Conservation (phyloP, 2,329 filamentous ascomycete genomes). For the Chaetothyriales sp. region DNA sequence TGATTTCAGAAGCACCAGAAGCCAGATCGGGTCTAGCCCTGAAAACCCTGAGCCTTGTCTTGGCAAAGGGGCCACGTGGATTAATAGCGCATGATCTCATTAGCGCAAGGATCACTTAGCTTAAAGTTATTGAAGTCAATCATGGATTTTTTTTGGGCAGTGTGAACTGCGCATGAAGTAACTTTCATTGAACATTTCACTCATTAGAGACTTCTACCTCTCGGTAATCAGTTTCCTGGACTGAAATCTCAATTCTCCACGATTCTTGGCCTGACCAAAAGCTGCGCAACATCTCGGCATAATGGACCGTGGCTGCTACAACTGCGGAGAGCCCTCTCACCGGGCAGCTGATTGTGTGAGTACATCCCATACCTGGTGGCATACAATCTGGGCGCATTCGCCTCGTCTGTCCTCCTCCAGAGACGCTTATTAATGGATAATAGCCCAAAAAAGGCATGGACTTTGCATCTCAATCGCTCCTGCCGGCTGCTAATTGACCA, state of each 20-base stretch:
- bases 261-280: neutral
- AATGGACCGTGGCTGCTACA: conserved; percentile 47
- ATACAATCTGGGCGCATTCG: conserved; percentile 9
- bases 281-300: neutral
- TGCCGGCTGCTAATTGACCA: conserved; percentile 7
- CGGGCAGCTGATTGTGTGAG: conserved; percentile 72
- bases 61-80: neutral
- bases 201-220: neutral
- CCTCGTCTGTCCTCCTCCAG: neutral
- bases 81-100: neutral
- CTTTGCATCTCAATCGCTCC: conserved; percentile 1
- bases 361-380: conserved; percentile 70
- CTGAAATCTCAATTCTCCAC: neutral
- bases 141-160: neutral
- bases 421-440: neutral
- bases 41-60: neutral
- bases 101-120: neutral
- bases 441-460: neutral
- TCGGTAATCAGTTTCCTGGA: neutral
- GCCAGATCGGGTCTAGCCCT: conserved; percentile 22
- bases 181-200: neutral
- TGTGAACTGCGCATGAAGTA: neutral
- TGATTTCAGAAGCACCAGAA: neutral
- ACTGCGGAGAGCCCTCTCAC: conserved; percentile 32
- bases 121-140: neutral